Evolutionary conservation across 129 eudicot species (phyloP).

Genomic region (Artemisia argyi): DNA sequence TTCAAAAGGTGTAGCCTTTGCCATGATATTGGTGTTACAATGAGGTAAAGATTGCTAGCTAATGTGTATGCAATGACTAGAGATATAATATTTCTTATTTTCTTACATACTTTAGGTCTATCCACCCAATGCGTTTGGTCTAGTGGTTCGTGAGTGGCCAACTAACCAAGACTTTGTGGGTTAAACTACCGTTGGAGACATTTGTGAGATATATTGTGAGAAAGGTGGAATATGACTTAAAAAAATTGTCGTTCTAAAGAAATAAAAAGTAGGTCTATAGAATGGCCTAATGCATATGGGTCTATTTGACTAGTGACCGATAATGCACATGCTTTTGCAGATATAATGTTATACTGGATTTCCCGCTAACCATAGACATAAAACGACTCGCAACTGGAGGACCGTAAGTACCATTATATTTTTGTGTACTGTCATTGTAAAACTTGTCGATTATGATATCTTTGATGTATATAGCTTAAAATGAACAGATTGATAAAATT

Average conservation of each 20-base stretch:
- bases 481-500: constrained; percentile 52
- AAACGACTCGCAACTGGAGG: constrained; percentile 61
- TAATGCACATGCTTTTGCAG: constrained; percentile 32
- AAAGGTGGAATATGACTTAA: no score
- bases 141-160: no score
- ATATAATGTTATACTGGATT: constrained; percentile 68
- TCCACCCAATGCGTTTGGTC: no score
- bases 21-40: constrained; percentile 76
- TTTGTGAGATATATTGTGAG: no score
- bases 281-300: no score
- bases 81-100: not conserved
- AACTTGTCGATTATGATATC: not conserved
- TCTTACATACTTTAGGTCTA: no score
- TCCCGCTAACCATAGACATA: constrained; percentile 62
- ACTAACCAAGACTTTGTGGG: no score
- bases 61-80: not conserved
- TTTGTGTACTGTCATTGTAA: not conserved
- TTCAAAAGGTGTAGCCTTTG: constrained; percentile 56
- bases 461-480: constrained; percentile 5
- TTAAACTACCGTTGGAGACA: no score
- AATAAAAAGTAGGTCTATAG: no score
- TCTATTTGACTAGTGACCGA: no score
- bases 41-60: constrained; percentile 38
- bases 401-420: constrained; percentile 53
- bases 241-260: no score